Base-by-base conservation (phyloP, 768 basidiomycete genomes). In the Lentinula guzmanii region DNA sequence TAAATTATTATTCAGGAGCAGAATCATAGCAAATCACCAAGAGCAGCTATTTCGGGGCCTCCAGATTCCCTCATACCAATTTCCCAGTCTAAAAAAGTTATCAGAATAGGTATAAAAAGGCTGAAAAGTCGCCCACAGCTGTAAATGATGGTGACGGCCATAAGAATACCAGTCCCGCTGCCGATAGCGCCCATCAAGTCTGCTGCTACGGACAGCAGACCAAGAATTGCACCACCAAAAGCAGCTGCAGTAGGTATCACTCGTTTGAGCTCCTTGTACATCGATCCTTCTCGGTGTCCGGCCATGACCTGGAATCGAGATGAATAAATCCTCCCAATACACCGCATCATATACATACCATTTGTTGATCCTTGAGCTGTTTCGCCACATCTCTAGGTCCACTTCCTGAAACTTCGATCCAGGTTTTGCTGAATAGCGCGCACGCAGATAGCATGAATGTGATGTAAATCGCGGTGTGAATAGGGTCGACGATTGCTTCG, bases 231-330 rank as follows among this genome's bases (percentile, higher is more conserved):
- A 41, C 96, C 96, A 48, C 97, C 96, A 64, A 98, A 93, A 0
- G 95, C 93, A 24, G 96, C 97, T 11, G 97, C 96, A 21, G 95
- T 98, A 1, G 97, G 97, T 65, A 99, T 97, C 64, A 98, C 90
- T 48, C 94, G 85, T 81, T 98, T 99, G 63, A 99, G 85, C 72
- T 98, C 97, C 79, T 98, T 99, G 82, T 98, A 99, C 92, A 98
- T 96, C 35, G 90, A 93, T 15, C 91, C 94, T 72, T 99, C 97
- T 67, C 95, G 90, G 74, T 98, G 95, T 62, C 93, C 86, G 3
- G 87, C 86, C 87, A 65, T 13, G 64, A 56, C 58, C 61, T 56
- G 37, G 35, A 54, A 5, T 11, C 3, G 3, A 6, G 52, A 6
- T 43, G 18, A 63, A 37, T 43, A 15, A 34, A 60, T 52, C 7